Conservation (phyloP, 495 filamentous ascomycete genomes). For the Penicillium steckii region DNA sequence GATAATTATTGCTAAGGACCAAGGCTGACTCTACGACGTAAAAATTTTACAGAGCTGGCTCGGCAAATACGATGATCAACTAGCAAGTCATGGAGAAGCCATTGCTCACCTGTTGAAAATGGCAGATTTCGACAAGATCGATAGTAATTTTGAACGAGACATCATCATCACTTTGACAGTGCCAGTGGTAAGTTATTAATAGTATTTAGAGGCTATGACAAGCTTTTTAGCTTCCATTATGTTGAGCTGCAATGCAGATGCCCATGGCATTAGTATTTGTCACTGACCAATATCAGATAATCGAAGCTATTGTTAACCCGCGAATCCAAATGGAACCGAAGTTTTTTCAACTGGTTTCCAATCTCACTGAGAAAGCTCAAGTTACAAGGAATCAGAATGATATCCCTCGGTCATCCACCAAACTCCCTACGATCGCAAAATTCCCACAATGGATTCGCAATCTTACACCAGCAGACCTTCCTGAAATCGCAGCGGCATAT, state of each 20-base stretch:
- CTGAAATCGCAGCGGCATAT: slow-evolving; percentile 22
- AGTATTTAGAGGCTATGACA: too few relatives aligned
- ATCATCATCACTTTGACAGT: slow-evolving; percentile 31
- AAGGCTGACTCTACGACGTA: background rate
- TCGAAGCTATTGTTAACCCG: slow-evolving; percentile 34
- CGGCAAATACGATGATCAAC: slow-evolving; percentile 14
- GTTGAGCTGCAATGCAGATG: too few relatives aligned
- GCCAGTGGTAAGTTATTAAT: slow-evolving; percentile 38
- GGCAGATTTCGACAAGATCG: slow-evolving; percentile 18
- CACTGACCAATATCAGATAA: slow-evolving; percentile 18
- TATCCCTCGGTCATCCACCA: slow-evolving; percentile 7
- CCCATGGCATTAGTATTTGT: background rate
- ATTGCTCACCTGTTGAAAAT: slow-evolving; percentile 32
- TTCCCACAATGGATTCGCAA: slow-evolving; percentile 20
- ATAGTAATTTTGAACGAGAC: slow-evolving; percentile 26
- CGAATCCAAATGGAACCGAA: slow-evolving; percentile 22
- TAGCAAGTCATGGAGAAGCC: slow-evolving; percentile 30
- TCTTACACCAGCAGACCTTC: slow-evolving; percentile 11
- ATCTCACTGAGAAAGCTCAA: slow-evolving; percentile 3
- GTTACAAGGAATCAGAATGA: background rate
- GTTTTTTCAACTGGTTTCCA: slow-evolving; percentile 15
- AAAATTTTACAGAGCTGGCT: slow-evolving; percentile 25
- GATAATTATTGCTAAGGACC: background rate
- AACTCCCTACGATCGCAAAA: slow-evolving; percentile 16
- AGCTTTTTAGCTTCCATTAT: too few relatives aligned